These are phyloP conservation scores for Citrus hindsii DNA, from an alignment of 345 rosid species.

Conservation along the genomic window DNA sequence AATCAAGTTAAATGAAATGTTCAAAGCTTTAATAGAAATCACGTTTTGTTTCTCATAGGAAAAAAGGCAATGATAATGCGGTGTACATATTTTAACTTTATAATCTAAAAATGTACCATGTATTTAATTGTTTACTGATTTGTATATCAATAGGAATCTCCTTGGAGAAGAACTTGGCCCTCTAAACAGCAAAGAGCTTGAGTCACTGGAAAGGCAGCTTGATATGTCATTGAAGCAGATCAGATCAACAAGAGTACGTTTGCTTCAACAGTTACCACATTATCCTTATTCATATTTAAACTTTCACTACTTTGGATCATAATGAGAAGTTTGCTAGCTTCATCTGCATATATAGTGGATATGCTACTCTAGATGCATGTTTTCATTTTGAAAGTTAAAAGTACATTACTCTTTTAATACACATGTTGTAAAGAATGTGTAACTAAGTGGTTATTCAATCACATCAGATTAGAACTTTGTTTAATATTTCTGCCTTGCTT, in stretches of 20 bases:
- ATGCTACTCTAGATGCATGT: not conserved
- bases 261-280: not conserved
- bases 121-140: not conserved
- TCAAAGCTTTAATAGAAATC: not conserved
- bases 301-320: not conserved
- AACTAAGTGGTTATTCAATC: not conserved
- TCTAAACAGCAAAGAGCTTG: slow-evolving; percentile 81
- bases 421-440: too few relatives aligned
- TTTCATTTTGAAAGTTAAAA: not conserved
- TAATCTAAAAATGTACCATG: not conserved
- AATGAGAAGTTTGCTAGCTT: not conserved
- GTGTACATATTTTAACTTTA: not conserved
- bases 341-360: not conserved
- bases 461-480: not conserved
- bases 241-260: slow-evolving; percentile 72
- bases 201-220: slow-evolving; percentile 92
- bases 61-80: too few relatives aligned
- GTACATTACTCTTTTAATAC: not conserved
- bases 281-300: not conserved
- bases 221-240: slow-evolving; percentile 90
- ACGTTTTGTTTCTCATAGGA: not conserved
- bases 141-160: slow-evolving; percentile 49
- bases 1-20: too few relatives aligned
- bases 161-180: slow-evolving; percentile 93
- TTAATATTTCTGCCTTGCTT: not conserved